Evolutionary conservation across 169 alveolate species (phyloP).

Genomic region (Cystoisospora suis): DNA sequence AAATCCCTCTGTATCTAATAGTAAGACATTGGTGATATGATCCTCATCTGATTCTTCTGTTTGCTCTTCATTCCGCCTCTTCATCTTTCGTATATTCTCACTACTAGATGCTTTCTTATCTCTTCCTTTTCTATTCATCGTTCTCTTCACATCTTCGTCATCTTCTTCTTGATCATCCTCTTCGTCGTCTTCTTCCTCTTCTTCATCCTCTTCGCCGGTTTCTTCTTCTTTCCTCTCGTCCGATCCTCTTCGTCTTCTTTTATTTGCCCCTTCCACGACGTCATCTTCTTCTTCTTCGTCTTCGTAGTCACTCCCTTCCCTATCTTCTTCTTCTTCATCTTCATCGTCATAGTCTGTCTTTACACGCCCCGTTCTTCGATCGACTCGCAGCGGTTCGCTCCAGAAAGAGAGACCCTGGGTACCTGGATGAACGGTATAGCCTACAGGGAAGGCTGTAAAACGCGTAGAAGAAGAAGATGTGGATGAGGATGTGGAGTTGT

Average conservation of each 20-base stretch:
- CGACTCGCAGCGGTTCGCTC: conserved; percentile 48
- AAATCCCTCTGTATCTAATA: conserved; percentile 67
- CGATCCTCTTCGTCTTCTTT: conserved; percentile 12
- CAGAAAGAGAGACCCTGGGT: conserved; percentile 55
- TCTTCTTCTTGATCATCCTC: background rate
- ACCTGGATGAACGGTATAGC: conserved; percentile 63
- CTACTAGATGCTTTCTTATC: background rate
- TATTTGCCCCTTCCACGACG: background rate
- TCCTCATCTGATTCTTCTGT: background rate
- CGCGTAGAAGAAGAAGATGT: background rate
- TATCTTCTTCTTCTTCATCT: background rate
- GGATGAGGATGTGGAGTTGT: background rate
- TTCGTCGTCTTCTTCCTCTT: too few species aligned
- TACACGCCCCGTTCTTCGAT: conserved; percentile 25
- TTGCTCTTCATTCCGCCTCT: background rate
- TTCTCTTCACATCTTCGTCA: background rate
- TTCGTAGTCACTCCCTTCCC: background rate
- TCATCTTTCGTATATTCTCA: background rate
- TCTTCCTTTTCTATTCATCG: background rate
- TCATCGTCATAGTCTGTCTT: background rate
- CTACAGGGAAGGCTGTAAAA: conserved; percentile 40
- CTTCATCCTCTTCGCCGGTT: background rate
- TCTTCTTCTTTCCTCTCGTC: background rate
- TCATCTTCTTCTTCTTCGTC: background rate
- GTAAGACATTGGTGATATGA: conserved; percentile 33